Conservation (phyloP, 306 rosid genomes). For the Ormosia emarginata region DNA sequence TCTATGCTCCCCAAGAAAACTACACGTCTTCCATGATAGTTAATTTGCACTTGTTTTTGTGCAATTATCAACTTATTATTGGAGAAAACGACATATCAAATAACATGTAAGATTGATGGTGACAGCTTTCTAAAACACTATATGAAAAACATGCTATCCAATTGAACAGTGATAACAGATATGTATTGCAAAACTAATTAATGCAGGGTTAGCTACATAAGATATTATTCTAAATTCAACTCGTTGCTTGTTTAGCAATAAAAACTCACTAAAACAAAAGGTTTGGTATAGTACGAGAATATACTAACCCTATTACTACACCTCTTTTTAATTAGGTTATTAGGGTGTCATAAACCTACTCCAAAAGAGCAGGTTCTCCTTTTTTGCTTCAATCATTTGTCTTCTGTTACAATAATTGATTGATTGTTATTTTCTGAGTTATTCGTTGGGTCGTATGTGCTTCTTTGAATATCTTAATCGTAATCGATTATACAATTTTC, state of each 20-base stretch:
- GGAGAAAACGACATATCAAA: background rate
- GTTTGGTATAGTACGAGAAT: background rate
- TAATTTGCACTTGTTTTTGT: background rate
- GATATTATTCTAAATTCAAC: background rate
- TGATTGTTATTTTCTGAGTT: no score
- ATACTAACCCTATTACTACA: no score
- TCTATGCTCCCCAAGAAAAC: background rate
- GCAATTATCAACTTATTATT: background rate
- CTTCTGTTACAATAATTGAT: no score
- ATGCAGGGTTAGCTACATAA: background rate
- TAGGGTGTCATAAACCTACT: no score
- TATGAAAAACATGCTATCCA: background rate
- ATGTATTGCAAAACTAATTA: background rate
- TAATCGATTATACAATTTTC: no score
- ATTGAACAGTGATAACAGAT: background rate
- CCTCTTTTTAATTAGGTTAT: no score
- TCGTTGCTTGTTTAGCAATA: background rate
- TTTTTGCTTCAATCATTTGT: no score
- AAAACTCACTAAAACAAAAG: no score
- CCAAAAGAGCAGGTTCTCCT: no score
- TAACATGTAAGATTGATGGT: background rate
- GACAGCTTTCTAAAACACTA: background rate
- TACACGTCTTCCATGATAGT: background rate
- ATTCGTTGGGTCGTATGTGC: no score
- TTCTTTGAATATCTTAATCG: no score